Conservation (phyloP, 331 rosid species). For the Telfairia occidentalis region DNA sequence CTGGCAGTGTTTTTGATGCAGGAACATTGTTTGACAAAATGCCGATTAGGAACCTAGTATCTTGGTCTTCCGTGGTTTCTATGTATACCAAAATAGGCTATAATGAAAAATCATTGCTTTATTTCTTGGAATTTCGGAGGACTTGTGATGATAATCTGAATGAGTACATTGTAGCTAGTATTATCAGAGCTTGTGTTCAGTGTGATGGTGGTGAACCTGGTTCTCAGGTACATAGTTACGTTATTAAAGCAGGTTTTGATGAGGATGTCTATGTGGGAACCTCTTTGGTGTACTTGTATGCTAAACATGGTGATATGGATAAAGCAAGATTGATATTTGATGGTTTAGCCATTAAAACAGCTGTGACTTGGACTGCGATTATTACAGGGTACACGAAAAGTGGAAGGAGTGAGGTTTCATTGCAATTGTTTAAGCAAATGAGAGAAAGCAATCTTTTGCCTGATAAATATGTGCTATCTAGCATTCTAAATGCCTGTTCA, state of each 20-base stretch:
- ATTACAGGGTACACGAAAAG: constrained; percentile 54
- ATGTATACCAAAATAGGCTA: constrained; percentile 40
- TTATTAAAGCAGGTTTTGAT: constrained; percentile 46
- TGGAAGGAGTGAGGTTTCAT: constrained; percentile 56
- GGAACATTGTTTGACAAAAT: constrained; percentile 45
- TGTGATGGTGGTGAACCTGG: constrained; percentile 31
- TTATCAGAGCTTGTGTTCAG: constrained; percentile 46
- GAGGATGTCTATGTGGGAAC: constrained; percentile 70
- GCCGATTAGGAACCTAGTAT: constrained; percentile 43
- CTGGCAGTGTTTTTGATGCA: constrained; percentile 28
- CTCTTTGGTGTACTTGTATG: constrained; percentile 60
- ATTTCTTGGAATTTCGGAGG: constrained; percentile 32
- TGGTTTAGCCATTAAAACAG: constrained; percentile 31
- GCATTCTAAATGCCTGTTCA: constrained; percentile 73
- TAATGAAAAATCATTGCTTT: constrained; percentile 32
- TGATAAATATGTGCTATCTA: constrained; percentile 63
- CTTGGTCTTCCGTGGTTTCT: constrained; percentile 79
- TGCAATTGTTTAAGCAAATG: constrained; percentile 53
- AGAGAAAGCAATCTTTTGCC: constrained; percentile 35
- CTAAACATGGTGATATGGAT: constrained; percentile 40
- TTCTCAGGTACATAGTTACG: constrained; percentile 43
- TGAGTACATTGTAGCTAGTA: constrained; percentile 60
- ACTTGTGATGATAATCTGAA: constrained; percentile 33
- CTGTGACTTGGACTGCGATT: constrained; percentile 68
- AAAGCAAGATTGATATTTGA: constrained; percentile 59